A percentile compares a stretch with the other conserved stretches of the same genome.
Evolutionary conservation across 2,329 filamentous ascomycete species (phyloP).

Genomic region (Xylaria polymorpha): DNA sequence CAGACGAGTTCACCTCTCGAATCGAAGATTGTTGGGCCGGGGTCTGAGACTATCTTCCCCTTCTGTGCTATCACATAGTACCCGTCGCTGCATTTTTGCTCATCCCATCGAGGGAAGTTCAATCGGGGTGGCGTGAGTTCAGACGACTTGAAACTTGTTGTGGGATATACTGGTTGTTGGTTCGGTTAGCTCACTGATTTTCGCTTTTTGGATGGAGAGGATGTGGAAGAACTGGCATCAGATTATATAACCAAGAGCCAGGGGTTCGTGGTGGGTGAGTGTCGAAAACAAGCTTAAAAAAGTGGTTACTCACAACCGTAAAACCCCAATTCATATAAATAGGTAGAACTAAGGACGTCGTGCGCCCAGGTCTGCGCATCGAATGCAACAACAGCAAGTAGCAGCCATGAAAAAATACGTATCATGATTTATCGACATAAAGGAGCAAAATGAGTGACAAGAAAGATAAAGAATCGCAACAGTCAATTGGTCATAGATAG

Average conservation of each 20-base stretch:
- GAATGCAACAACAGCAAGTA: constrained; percentile 20
- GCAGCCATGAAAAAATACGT: constrained; percentile 22
- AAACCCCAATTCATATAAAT: constrained; percentile 34
- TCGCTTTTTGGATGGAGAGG: constrained; percentile 4
- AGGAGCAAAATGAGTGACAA: constrained; percentile 7
- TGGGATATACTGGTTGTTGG: constrained; percentile 34
- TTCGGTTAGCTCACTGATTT: constrained; percentile 19
- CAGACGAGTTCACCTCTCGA: constrained; percentile 39
- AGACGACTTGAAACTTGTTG: constrained; percentile 35
- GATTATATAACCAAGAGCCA: not conserved
- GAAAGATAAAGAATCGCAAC: not conserved
- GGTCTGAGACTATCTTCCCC: constrained; percentile 38
- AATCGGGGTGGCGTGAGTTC: constrained; percentile 30
- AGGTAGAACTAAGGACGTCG: constrained; percentile 29
- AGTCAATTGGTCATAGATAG: not conserved
- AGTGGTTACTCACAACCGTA: constrained; percentile 36
- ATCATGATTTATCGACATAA: constrained; percentile 31
- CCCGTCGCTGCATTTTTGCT: constrained; percentile 33
- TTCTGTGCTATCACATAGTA: constrained; percentile 40
- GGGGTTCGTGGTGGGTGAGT: not conserved
- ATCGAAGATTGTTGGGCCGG: constrained; percentile 38
- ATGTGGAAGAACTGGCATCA: not conserved
- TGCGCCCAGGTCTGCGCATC: constrained; percentile 16
- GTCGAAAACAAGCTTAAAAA: not conserved
- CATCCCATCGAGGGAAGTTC: constrained; percentile 37